Evolutionary conservation across 2,329 filamentous ascomycete species (phyloP), one percentile per base, ranked within the genome.

Genomic region (Mycocentrospora acerina): DNA sequence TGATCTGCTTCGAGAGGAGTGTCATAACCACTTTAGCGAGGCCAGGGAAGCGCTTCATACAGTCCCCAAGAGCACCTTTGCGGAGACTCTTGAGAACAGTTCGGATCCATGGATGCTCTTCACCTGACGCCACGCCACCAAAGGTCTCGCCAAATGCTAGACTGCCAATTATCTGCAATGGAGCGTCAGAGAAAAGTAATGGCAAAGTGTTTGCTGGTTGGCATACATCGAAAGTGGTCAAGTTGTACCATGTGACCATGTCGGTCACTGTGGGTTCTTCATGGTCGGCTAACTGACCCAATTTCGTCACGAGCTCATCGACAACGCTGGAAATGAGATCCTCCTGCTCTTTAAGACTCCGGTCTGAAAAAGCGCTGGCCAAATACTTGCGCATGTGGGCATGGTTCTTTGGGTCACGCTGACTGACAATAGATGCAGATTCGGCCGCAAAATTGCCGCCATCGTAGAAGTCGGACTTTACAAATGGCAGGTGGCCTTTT

Each of bases 141-240:
- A 59, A 78, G 0, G 71, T 67, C 4, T 73, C 67, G 0, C 76
- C 76, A 49, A 79, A 79, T 0, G 75, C 73, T 16, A 79, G 66
- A 44, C 72, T 70, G 8, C 71, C 72, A 42, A 55, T 54, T 13
- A 59, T 40, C n/a, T n/a, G n/a, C n/a, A n/a, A n/a, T n/a, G n/a
- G n/a, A n/a, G n/a, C n/a, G n/a, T n/a, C n/a, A n/a, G n/a, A n/a
- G n/a, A n/a, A n/a, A n/a, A n/a, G n/a, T n/a, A n/a, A n/a, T n/a
- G n/a, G n/a, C n/a, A n/a, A n/a, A n/a, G n/a, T n/a, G n/a, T n/a
- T n/a, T n/a, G n/a, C n/a, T n/a, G n/a, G n/a, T n/a, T n/a, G n/a
- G n/a, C n/a, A n/a, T n/a, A n/a, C n/a, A 27, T 59, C 51, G 17
- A 59, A 57, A 1, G 50, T 51, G 6, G 29, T 35, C 32, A 40